Evolutionary conservation across 257 asterid genomes (phyloP).

Genomic region (Haberlea rhodopensis): DNA sequence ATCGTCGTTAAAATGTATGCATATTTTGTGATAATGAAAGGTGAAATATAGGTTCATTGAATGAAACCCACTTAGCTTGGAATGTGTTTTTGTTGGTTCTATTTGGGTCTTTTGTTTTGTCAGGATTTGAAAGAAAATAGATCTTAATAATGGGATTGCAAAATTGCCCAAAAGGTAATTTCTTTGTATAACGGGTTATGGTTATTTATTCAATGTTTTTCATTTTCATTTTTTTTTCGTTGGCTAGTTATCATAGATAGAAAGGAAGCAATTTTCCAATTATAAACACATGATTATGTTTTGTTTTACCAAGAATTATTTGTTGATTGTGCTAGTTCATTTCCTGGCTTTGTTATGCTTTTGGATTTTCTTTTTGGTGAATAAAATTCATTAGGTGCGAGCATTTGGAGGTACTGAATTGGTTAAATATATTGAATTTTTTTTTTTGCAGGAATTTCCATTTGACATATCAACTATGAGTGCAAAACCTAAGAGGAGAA

Average conservation of each 20-base stretch:
- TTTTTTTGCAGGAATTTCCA: conserved; percentile 22
- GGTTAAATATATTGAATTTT: conserved; percentile 23
- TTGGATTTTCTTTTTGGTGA: neutral
- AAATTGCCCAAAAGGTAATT: conserved; percentile 3
- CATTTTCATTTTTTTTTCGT: neutral
- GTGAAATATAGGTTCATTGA: conserved; percentile 8
- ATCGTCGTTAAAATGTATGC: neutral
- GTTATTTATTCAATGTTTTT: neutral
- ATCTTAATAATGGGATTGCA: conserved; percentile 22
- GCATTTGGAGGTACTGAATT: conserved; percentile 10
- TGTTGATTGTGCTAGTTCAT: neutral
- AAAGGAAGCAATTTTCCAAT: neutral
- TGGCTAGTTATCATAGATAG: neutral
- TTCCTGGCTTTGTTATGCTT: neutral
- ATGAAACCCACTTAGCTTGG: conserved; percentile 20
- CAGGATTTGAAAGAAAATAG: conserved; percentile 22
- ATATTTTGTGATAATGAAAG: conserved; percentile 3
- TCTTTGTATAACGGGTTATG: neutral
- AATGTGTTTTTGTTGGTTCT: conserved; percentile 11
- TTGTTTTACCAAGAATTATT: neutral
- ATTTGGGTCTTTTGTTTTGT: conserved; percentile 18
- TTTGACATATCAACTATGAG: conserved; percentile 39
- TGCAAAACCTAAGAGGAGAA: conserved; percentile 62
- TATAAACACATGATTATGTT: neutral
- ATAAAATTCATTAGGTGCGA: neutral